phyloP scores from a whole-genome alignment of 2,329 filamentous ascomycete species.

The Botrytis pseudocinerea region DNA sequence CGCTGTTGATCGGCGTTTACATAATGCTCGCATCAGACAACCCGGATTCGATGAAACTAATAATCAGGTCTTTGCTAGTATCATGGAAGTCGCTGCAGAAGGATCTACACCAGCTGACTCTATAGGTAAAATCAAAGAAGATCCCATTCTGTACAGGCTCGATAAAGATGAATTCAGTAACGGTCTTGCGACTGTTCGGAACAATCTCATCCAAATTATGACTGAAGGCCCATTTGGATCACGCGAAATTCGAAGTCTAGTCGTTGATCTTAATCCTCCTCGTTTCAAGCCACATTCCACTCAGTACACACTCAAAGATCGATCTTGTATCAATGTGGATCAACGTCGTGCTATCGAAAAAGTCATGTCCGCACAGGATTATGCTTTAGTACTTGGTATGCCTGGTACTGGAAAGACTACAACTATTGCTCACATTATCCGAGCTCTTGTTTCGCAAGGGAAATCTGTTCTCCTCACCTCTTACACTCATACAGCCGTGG shows the following conservation, averaged over 20 bases:
- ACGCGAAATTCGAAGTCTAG: constrained; percentile 70
- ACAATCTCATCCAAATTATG: constrained; percentile 94
- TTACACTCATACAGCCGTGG: constrained; percentile 95
- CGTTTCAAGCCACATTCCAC: constrained; percentile 68
- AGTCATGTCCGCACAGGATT: constrained; percentile 93
- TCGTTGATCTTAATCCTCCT: constrained; percentile 75
- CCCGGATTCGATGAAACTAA: constrained; percentile 71
- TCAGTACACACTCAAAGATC: constrained; percentile 61
- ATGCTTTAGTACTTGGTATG: constrained; percentile 97
- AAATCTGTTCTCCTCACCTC: constrained; percentile 93
- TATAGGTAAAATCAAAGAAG: constrained; percentile 52
- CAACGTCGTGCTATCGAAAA: constrained; percentile 86
- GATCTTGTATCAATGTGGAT: constrained; percentile 77
- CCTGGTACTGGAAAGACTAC: constrained; percentile 98
- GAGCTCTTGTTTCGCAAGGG: constrained; percentile 80
- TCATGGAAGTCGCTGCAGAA: constrained; percentile 77
- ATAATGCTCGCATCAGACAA: constrained; percentile 77
- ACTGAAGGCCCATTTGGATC: constrained; percentile 71
- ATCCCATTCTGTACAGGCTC: constrained; percentile 72
- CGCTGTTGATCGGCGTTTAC: constrained; percentile 84
- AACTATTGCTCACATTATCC: constrained; percentile 96
- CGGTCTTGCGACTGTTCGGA: constrained; percentile 91
- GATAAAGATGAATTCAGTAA: constrained; percentile 99
- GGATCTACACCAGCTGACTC: constrained; percentile 54
- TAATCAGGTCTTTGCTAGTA: constrained; percentile 86